Base-by-base conservation (phyloP, 2,329 filamentous ascomycete species). In the Fusarium setosum region DNA sequence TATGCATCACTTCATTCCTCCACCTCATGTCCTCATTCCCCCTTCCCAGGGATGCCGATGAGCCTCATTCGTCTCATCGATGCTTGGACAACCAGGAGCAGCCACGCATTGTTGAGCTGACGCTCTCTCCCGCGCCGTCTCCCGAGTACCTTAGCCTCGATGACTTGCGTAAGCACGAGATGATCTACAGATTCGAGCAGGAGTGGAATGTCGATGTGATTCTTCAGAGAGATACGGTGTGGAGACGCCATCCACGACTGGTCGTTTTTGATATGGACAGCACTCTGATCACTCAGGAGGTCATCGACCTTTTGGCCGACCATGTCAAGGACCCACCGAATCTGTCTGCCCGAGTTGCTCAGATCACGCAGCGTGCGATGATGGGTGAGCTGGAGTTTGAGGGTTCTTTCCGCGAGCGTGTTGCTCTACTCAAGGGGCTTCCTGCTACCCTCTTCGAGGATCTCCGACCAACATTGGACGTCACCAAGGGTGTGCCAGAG, bases 251-350 rank as follows among this genome's bases (percentile, higher is more conserved):
- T 78, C 94, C 94, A 68, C 88, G 95, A 9, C 84, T 98, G 11
- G 94, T 95, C 4, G 93, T 97, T 29, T 99, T 99, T 74, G 96
- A 99, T 78, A 99, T 99, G 96, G 96, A 99, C 81, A 96, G 92
- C 77, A 99, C 96, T 0, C 86, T 99, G 61, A 98, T 99, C 76
- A 92, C 95, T 53, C 94, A 99, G 77, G 96, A 99, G 81, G 94
- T 97, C 61, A 98, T 99, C 75, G 96, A 99, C 77, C 90, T 98
- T 72, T 90, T 99, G 56, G 96, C 96, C 5, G 89, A 91, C 53
- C 91, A 91, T 34, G 88, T 97, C 72, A 83, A 80, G 45, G 81
- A 92, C 78, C 81, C 86, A 74, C 79, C 86, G 3, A 92, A 93
- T 51, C 86, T 96, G n/a, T 89, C 93, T 70, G 89, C 89, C 52